A percentile compares a stretch with the other conserved stretches of the same genome.
phyloP scores from a whole-genome alignment of 768 basidiomycete species.

The Filobasidium wieringae region DNA sequence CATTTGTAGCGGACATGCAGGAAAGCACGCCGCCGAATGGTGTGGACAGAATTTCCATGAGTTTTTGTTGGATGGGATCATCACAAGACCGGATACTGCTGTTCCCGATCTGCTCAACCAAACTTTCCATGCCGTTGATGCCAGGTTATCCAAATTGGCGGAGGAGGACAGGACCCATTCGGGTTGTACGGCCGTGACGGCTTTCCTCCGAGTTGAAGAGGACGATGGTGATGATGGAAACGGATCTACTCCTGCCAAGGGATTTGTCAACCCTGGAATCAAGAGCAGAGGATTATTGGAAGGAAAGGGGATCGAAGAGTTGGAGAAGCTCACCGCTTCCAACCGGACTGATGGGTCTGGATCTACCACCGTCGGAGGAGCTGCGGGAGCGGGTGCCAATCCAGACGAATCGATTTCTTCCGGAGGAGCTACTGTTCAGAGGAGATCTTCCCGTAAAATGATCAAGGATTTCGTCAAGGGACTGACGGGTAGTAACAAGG shows the following conservation, averaged over 20 bases:
- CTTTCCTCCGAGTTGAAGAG: slow-evolving; percentile 87
- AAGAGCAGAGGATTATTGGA: slow-evolving; percentile 29
- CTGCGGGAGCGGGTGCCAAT: slow-evolving; percentile 17
- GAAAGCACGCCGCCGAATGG: slow-evolving; percentile 98
- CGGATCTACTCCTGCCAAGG: slow-evolving; percentile 10
- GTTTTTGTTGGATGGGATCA: slow-evolving; percentile 61
- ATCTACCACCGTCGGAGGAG: slow-evolving; percentile 13
- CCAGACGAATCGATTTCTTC: background rate
- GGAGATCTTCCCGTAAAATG: slow-evolving; percentile 25
- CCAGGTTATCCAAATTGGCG: slow-evolving; percentile 65
- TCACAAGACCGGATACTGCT: slow-evolving; percentile 47
- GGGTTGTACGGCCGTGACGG: slow-evolving; percentile 92
- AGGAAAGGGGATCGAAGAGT: slow-evolving; percentile 34
- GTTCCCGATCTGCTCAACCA: slow-evolving; percentile 84
- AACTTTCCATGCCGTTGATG: slow-evolving; percentile 89
- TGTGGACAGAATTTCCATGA: slow-evolving; percentile 93
- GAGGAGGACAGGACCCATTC: slow-evolving; percentile 87
- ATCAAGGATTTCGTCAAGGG: slow-evolving; percentile 34
- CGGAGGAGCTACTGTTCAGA: slow-evolving; percentile 12
- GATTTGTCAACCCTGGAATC: slow-evolving; percentile 31
- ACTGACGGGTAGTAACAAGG: slow-evolving; percentile 21
- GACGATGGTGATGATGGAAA: slow-evolving; percentile 45
- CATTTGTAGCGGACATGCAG: slow-evolving; percentile 63
- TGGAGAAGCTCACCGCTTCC: slow-evolving; percentile 19
- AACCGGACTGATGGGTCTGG: slow-evolving; percentile 10